Evolutionary conservation across 2,329 filamentous ascomycete species (phyloP), one percentile per base, ranked within the genome.

Genomic region (Ascochyta lentis): DNA sequence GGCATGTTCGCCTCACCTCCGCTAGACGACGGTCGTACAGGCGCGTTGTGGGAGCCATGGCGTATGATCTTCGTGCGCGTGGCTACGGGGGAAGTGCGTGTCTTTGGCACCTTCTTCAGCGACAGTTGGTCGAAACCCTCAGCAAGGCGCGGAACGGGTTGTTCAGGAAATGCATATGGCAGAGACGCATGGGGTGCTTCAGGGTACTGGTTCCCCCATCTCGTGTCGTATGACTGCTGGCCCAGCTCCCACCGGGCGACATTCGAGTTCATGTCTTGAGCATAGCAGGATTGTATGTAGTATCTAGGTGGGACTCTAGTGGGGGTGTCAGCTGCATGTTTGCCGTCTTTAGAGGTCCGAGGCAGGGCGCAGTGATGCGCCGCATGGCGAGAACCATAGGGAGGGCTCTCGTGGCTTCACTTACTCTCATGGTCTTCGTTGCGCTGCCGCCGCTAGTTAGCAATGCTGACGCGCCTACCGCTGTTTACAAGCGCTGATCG

Each of bases 231-330:
- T 33, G 69, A 64, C 58, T 68, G 70, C 61, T 66, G 68, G 59
- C 58, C 63, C 53, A 60, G 61, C 61, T 74, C 69, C 69, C 71
- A 71, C 59, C 64, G 68, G 61, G 66, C 65, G 57, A 67, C 70
- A 59, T 75, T 72, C 50, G 70, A 69, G 54, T 68, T 73, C 72
- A 75, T 75, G 63, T 73, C 72, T 66, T 70, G 59, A 61, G 69
- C 72, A 76, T 76, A 69, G 64, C 63, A 69, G 58, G 68, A 59
- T 56, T 59, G 45, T 64, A 57, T 50, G 52, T 42, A 26, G 47
- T 43, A 31, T 50, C 58, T 67, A 72, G 56, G 59, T 57, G 48
- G 49, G 56, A 53, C 57, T 61, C 64, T 63, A 56, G 56, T 48
- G 31, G 53, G 57, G 55, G 61, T 59, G 65, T 75, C 64, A 75